Evolutionary conservation across 805 yeast genomes (phyloP), one percentile per base, ranked within the genome.

Genomic region (Saccharomycopsis synnaedendra): DNA sequence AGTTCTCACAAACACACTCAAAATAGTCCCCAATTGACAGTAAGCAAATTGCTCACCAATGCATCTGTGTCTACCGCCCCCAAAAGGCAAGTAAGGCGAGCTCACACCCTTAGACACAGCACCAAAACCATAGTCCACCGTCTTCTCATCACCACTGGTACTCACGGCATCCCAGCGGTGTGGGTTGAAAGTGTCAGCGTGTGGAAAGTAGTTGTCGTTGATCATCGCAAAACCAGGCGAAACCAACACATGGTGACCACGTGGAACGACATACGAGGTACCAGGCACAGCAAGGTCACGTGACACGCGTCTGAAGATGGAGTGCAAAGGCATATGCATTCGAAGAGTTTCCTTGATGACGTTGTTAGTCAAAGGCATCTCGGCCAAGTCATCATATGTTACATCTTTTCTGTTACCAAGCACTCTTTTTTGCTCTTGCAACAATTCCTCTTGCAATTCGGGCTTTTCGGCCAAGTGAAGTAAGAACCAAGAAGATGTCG

Each of bases 31-130:
- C 55, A 93, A 75, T 72, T 93, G 98, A 56, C 82, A 80, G 65
- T 81, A 86, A 30, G 98, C 98, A 69, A 93, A 93, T 64, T 90
- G 97, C 68, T 93, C 98, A 63, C 98, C 98, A 60, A 93, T 90
- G 70, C 98, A 93, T 71, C 98, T 84, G 66, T 93, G 98, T 75
- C 98, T 85, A 57, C 98, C 98, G 66, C 97, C 98, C 58, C 98
- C 98, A 60, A 93, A 93, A 48, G 98, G 98, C 63, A 93, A 77
- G 68, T 87, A 93, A 50, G 97, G 96, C 40, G 96, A 86, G 32
- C 85, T 71, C 46, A 90, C 97, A 68, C 97, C 98, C 69, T 93
- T 93, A 42, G 95, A 80, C 54, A 93, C 85, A 51, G 86, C 85
- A 63, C 97, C 97, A 58, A 90, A 90, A n/a, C 97, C 97, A 63